Evolutionary conservation across 495 filamentous ascomycete species (phyloP).

Genomic region (Neurospora sp.): DNA sequence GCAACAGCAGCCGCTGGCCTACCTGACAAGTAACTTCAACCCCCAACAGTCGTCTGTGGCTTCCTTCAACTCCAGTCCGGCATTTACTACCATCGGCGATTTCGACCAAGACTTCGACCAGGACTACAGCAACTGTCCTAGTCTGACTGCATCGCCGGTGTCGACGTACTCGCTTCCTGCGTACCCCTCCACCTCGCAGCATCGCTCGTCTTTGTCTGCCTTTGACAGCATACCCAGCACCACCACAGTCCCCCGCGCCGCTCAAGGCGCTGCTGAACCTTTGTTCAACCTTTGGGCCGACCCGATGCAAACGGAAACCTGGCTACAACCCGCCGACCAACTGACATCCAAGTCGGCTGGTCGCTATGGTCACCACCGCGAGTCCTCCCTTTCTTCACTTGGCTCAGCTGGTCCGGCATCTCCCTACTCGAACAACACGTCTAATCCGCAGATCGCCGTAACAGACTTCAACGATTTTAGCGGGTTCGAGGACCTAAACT

Average conservation of each 20-base stretch:
- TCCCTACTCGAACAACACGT: conserved; percentile 40
- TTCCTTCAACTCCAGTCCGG: neutral
- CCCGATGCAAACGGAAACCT: conserved; percentile 37
- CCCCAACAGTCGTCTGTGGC: neutral
- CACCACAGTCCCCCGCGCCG: conserved; percentile 19
- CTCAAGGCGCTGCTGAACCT: conserved; percentile 2
- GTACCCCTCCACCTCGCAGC: conserved; percentile 13
- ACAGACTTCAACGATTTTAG: conserved; percentile 32
- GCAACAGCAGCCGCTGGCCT: neutral
- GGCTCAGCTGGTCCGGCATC: conserved; percentile 46
- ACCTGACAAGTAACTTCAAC: neutral
- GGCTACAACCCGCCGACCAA: conserved; percentile 25
- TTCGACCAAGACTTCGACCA: conserved; percentile 15
- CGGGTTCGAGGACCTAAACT: conserved; percentile 29
- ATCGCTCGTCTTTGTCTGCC: conserved; percentile 27
- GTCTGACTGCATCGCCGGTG: conserved; percentile 21
- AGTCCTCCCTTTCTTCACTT: conserved; percentile 45
- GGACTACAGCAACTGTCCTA: conserved; percentile 12
- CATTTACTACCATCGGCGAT: conserved; percentile 2
- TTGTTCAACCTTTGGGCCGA: conserved; percentile 14
- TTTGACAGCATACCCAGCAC: conserved; percentile 29
- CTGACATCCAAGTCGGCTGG: conserved; percentile 31
- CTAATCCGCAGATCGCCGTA: conserved; percentile 44
- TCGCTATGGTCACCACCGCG: conserved; percentile 40
- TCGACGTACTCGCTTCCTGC: conserved; percentile 25